phyloP scores from a whole-genome alignment of 768 basidiomycete species.

The Inosperma sp. region DNA sequence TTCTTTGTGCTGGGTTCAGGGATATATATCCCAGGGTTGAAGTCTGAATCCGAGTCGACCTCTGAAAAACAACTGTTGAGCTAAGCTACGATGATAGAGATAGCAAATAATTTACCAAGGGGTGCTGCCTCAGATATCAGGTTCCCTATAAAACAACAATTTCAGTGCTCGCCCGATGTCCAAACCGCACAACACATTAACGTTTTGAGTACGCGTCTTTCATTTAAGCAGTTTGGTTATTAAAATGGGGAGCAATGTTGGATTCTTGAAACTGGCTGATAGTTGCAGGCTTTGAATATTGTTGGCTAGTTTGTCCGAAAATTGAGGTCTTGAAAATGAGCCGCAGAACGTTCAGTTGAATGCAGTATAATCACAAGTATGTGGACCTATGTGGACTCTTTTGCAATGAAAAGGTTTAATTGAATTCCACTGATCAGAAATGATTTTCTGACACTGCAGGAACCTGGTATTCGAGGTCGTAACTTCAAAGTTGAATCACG shows the following conservation, averaged over 20 bases:
- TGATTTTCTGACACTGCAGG: too few relatives aligned
- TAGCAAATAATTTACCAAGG: constrained; percentile 29
- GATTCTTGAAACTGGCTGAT: too few relatives aligned
- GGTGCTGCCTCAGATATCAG: constrained; percentile 33
- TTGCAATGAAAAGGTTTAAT: too few relatives aligned
- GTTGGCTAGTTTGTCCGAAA: too few relatives aligned
- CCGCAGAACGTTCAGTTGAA: too few relatives aligned
- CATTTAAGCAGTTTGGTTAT: not conserved
- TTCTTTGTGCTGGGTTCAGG: constrained; percentile 30
- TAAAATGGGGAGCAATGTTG: not conserved
- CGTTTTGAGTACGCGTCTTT: constrained; percentile 29
- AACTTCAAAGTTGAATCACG: too few relatives aligned
- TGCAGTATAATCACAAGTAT: too few relatives aligned
- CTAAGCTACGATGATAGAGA: not conserved
- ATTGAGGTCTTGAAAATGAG: too few relatives aligned
- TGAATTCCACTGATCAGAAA: too few relatives aligned
- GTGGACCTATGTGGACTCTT: too few relatives aligned
- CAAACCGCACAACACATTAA: constrained; percentile 10
- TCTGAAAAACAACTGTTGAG: constrained; percentile 24
- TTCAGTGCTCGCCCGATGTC: not conserved
- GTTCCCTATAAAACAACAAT: constrained; percentile 25
- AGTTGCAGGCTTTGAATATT: too few relatives aligned
- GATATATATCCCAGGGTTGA: constrained; percentile 38
- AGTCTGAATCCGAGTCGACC: constrained; percentile 47
- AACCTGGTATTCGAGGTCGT: too few relatives aligned